These are phyloP conservation scores for Pseudohyphozyma bogoriensis DNA, from an alignment of 768 basidiomycete species.

Conservation along the genomic window DNA sequence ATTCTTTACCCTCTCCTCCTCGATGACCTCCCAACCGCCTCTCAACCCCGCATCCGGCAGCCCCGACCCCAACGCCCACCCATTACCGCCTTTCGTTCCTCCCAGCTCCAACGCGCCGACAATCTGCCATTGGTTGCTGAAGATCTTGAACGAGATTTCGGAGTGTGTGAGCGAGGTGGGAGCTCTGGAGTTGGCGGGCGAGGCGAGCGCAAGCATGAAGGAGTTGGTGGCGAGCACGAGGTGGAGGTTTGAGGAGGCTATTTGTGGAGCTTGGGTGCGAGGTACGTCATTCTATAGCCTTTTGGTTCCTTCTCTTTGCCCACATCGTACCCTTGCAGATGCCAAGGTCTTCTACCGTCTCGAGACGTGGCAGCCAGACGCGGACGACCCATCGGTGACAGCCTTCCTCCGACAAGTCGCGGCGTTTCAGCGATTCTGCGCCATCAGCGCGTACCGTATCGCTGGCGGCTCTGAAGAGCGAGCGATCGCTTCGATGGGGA, in stretches of 20 bases:
- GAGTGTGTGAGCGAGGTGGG: constrained; percentile 75
- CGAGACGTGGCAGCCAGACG: constrained; percentile 70
- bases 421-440: constrained; percentile 66
- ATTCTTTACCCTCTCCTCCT: constrained; percentile 73
- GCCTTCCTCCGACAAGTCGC: constrained; percentile 68
- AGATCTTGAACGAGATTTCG: constrained; percentile 70
- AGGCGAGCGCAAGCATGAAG: constrained; percentile 53
- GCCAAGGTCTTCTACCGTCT: constrained; percentile 69
- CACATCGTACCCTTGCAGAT: constrained; percentile 45
- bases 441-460: constrained; percentile 64
- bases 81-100: constrained; percentile 53
- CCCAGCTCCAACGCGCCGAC: constrained; percentile 66
- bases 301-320: not conserved
- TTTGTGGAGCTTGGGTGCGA: constrained; percentile 68
- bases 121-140: constrained; percentile 66
- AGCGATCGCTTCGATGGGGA: constrained; percentile 45
- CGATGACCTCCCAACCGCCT: constrained; percentile 50
- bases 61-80: constrained; percentile 40
- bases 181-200: constrained; percentile 68
- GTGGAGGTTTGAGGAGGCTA: constrained; percentile 79
- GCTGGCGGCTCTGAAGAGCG: constrained; percentile 57
- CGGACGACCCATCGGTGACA: constrained; percentile 56
- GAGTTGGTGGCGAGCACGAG: constrained; percentile 66
- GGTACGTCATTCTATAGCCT: constrained; percentile 45
- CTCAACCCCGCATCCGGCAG: not conserved